These are phyloP conservation scores for Monosporascus cannonballus DNA, from an alignment of 2,329 filamentous ascomycete species.

Conservation along the genomic window DNA sequence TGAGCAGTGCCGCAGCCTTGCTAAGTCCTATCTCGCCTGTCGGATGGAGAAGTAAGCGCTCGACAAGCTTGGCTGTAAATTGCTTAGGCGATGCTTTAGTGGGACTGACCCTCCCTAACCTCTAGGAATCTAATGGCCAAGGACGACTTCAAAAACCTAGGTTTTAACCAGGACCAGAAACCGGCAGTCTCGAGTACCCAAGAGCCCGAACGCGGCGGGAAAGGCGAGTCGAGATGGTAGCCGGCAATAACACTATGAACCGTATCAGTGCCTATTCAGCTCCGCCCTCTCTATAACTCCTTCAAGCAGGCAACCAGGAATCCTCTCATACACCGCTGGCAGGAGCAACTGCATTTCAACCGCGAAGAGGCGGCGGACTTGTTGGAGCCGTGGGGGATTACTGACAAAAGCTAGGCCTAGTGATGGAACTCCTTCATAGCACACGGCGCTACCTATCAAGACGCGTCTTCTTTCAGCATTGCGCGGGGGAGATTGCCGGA, in stretches of 20 bases:
- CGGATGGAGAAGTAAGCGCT: constrained; percentile 82
- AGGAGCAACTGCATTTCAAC: too few relatives aligned
- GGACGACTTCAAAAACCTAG: constrained; percentile 91
- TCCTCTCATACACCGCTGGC: too few relatives aligned
- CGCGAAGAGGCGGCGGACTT: too few relatives aligned
- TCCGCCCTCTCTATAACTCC: too few relatives aligned
- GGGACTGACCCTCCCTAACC: neutral
- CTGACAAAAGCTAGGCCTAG: too few relatives aligned
- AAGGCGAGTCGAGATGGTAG: constrained; percentile 31
- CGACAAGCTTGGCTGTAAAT: neutral
- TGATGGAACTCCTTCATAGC: too few relatives aligned
- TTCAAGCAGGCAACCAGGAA: too few relatives aligned
- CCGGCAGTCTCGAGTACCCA: constrained; percentile 14
- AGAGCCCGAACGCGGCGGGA: constrained; percentile 20
- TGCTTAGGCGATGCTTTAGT: neutral
- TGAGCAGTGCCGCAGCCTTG: constrained; percentile 74
- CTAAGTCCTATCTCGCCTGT: constrained; percentile 84
- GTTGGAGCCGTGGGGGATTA: too few relatives aligned
- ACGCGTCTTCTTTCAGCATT: too few relatives aligned
- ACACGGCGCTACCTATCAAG: too few relatives aligned
- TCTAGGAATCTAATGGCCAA: constrained; percentile 87
- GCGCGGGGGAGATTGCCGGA: too few relatives aligned
- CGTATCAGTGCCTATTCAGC: neutral
- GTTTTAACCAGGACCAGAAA: constrained; percentile 50
- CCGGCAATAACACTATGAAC: constrained; percentile 6